Conservation (phyloP, 1,284 basidiomycete genomes). For the Austroboletus niveus region DNA sequence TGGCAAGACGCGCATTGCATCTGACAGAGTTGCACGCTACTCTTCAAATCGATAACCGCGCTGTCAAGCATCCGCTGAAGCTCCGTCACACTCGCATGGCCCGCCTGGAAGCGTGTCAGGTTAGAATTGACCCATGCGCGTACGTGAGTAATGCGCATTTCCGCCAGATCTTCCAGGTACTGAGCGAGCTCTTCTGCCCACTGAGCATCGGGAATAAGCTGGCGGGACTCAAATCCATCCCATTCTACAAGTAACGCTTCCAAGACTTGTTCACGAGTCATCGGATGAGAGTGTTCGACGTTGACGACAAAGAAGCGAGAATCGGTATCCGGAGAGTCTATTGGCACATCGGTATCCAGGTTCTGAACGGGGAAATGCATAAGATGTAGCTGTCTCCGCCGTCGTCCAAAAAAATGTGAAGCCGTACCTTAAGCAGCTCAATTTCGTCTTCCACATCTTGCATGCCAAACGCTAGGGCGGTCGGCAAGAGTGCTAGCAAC, state of each 20-base stretch:
- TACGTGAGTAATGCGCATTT: constrained; percentile 45
- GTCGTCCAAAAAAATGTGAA: fast-evolving
- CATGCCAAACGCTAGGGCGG: constrained; percentile 46
- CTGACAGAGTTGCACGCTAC: constrained; percentile 48
- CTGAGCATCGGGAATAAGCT: constrained; percentile 37
- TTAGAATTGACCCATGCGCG: constrained; percentile 50
- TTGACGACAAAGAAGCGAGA: constrained; percentile 38
- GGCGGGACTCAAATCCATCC: constrained; percentile 32
- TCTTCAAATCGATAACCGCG: constrained; percentile 42
- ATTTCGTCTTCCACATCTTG: constrained; percentile 43
- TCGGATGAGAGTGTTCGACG: constrained; percentile 17
- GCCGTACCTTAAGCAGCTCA: constrained; percentile 49
- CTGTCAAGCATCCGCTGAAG: constrained; percentile 44
- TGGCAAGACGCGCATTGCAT: constrained; percentile 46
- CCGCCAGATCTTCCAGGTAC: constrained; percentile 40
- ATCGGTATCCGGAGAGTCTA: constrained; percentile 37
- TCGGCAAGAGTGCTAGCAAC: constrained; percentile 40
- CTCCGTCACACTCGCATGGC: constrained; percentile 45
- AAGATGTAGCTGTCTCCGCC: background rate
- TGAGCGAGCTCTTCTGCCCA: constrained; percentile 41
- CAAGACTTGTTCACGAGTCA: constrained; percentile 30
- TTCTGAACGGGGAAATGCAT: constrained; percentile 37
- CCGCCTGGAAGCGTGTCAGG: constrained; percentile 43
- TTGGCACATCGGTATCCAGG: constrained; percentile 43
- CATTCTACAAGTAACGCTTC: constrained; percentile 33